A percentile compares a stretch with the other conserved stretches of the same genome.
phyloP scores from a whole-genome alignment of 2,329 filamentous ascomycete genomes.

The Xenosphaeropsis pyriputrescens region DNA sequence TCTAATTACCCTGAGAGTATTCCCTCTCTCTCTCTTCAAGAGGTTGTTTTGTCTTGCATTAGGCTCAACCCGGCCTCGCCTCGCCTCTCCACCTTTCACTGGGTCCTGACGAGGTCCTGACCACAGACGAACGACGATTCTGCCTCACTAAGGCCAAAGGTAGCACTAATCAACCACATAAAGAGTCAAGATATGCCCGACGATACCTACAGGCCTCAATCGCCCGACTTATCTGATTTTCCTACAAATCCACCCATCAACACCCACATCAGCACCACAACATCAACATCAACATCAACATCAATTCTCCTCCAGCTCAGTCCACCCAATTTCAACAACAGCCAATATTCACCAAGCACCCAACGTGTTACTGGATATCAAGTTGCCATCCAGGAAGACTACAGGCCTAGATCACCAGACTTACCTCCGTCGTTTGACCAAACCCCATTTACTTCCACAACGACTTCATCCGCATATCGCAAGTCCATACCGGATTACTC shows the following conservation, averaged over 20 bases:
- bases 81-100: neutral
- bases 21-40: too few species aligned
- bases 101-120: neutral
- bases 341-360: slow-evolving; percentile 1
- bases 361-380: neutral
- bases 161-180: neutral
- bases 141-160: slow-evolving; percentile 1
- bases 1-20: too few species aligned
- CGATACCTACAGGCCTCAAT: slow-evolving; percentile 18
- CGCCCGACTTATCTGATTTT: slow-evolving; percentile 18
- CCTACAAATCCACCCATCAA: slow-evolving; percentile 3
- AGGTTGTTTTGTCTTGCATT: neutral
- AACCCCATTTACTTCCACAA: slow-evolving; percentile 1
- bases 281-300: slow-evolving; percentile 1
- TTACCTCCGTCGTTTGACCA: slow-evolving; percentile 8
- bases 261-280: neutral
- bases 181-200: slow-evolving; percentile 3
- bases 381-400: slow-evolving; percentile 2
- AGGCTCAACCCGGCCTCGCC: neutral
- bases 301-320: too few species aligned
- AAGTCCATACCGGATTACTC: neutral
- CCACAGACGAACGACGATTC: neutral
- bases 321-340: neutral
- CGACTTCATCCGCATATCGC: slow-evolving; percentile 1
- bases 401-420: slow-evolving; percentile 14